A percentile compares a stretch with the other conserved stretches of the same genome.
These are phyloP conservation scores for Leptomonas pyrrhocoris DNA, from an alignment of 208 protist genomes.

Conservation along the genomic window DNA sequence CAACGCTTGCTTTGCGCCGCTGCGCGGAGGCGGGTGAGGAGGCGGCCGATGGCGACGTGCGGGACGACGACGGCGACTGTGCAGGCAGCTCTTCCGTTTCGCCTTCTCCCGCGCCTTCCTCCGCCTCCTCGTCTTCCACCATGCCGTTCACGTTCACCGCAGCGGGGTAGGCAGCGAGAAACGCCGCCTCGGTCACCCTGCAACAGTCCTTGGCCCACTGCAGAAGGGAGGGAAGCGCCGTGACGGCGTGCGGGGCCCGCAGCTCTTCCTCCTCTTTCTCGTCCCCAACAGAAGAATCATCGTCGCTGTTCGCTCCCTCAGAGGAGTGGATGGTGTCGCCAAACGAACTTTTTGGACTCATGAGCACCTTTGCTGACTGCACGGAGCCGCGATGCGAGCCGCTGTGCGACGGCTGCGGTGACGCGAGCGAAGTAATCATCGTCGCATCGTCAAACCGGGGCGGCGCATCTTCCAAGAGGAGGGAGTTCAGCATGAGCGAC, in stretches of 20 bases:
- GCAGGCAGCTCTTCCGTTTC: background rate
- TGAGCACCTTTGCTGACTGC: background rate
- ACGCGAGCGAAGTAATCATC: constrained; percentile 10
- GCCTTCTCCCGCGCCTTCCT: background rate
- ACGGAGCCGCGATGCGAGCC: constrained; percentile 1
- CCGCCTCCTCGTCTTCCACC: background rate
- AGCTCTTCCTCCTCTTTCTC: constrained; percentile 6
- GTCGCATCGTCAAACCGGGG: constrained; percentile 25
- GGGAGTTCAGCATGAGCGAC: constrained; percentile 54
- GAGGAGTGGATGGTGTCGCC: background rate
- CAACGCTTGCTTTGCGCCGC: background rate
- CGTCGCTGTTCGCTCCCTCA: background rate
- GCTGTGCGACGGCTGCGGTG: background rate
- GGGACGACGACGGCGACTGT: background rate
- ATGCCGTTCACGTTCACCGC: constrained; percentile 11
- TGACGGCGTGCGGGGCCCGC: constrained; percentile 41
- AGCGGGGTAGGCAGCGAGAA: constrained; percentile 21
- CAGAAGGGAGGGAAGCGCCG: constrained; percentile 31
- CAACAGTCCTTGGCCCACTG: constrained; percentile 30
- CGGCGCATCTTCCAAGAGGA: constrained; percentile 46
- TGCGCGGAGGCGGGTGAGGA: background rate
- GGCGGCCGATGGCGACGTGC: background rate
- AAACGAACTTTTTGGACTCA: too few species aligned
- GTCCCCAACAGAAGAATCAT: too few species aligned
- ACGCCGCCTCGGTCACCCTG: constrained; percentile 13